These are phyloP conservation scores for Odonthalia washingtoniensis DNA, from an alignment of 31 red algal species.

Conservation along the genomic window DNA sequence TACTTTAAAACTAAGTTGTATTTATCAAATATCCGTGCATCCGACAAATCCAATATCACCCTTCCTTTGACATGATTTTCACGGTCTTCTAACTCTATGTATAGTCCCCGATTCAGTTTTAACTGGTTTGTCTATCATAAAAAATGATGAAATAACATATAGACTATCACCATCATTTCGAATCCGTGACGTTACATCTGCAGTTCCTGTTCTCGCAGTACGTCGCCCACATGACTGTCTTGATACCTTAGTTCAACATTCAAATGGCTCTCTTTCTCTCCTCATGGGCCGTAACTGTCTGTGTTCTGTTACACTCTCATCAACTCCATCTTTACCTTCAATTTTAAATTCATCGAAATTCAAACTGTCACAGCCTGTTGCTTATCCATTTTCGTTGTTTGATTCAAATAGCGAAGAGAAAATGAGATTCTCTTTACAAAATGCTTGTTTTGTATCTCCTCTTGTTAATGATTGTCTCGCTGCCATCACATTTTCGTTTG, in stretches of 20 bases:
- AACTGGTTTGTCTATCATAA: constrained; percentile 61
- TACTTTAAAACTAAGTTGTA: constrained; percentile 2
- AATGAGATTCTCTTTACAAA: constrained; percentile 29
- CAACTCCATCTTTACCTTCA: background rate
- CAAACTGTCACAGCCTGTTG: constrained; percentile 41
- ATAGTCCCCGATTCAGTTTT: constrained; percentile 34
- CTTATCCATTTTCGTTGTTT: constrained; percentile 44
- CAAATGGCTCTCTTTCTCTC: constrained; percentile 50
- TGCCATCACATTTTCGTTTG: constrained; percentile 56
- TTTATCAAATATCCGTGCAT: constrained; percentile 23
- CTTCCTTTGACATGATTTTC: constrained; percentile 70
- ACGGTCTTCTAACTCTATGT: constrained; percentile 68
- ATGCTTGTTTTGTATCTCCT: constrained; percentile 44
- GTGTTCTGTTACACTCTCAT: constrained; percentile 56
- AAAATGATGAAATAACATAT: constrained; percentile 24
- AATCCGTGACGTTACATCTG: constrained; percentile 62
- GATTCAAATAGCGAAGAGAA: background rate
- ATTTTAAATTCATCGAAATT: background rate
- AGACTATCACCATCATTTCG: constrained; percentile 50
- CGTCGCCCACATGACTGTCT: constrained; percentile 51
- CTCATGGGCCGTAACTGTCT: constrained; percentile 72
- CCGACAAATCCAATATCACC: constrained; percentile 10
- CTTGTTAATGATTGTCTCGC: constrained; percentile 54
- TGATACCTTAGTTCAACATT: constrained; percentile 63
- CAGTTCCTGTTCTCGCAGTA: constrained; percentile 63